Base-by-base conservation (phyloP, 169 alveolate species). In the Miamiensis avidus region DNA sequence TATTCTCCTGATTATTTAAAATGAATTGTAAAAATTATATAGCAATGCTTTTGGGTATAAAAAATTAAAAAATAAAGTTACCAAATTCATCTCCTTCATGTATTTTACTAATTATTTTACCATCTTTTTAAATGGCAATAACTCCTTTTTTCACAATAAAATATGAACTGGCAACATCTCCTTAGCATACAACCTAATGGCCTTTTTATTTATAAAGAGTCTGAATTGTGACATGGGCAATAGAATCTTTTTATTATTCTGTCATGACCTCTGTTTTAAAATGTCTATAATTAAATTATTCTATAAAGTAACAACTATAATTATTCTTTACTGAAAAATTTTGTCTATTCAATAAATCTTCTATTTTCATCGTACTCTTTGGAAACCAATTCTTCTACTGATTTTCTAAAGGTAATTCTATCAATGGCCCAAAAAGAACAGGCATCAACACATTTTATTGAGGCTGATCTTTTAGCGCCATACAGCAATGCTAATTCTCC, bases 401-500 rank as follows among this genome's bases (percentile, higher is more conserved):
- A 83, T n/a, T 75, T 82, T 74, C 99, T 95, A 91, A 98, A 98
- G 0, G 98, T 95, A 11, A 91, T 89, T 74, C 99, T 93, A 49
- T 96, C 98, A 64, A 98, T 98, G 11, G 98, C 98, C 99, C 99
- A 98, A 29, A 98, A 92, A 0, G 96, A 90, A 25, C 97, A 97
- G 65, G 92, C 85, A 84, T 92, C 94, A 64, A 91, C 90, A 0
- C 99, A 98, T 83, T 86, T 92, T 29, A 99, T 96, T 0, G 99
- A 97, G 0, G 99, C 99, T 34, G 99, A 96, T 84, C 99, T 96
- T 31, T 99, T 99, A 25, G 99, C 97, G 87, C 99, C 98, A 86
- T 98, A 99, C 31, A 99, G 96, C 75, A 99, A 93, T 15, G 99
- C 99, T 31, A 99, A 95, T 89, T 99, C 99, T 16, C 99, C 99